Evolutionary conservation across 306 rosid species (phyloP).

Genomic region (Vigna trinervia): DNA sequence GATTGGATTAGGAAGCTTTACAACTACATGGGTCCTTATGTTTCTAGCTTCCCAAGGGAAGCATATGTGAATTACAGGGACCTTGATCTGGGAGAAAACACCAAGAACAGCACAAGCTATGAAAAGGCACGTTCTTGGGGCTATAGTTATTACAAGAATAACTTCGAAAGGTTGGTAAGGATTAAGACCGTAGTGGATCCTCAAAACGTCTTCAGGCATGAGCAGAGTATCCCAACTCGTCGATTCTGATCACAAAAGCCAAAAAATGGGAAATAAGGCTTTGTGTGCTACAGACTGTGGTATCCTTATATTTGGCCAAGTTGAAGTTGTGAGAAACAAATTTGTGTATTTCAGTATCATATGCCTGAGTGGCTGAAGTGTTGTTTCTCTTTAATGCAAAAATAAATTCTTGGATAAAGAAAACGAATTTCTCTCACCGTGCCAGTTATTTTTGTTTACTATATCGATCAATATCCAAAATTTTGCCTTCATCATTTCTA

Average conservation of each 20-base stretch:
- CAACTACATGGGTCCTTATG: constrained; percentile 55
- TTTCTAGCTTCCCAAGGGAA: constrained; percentile 49
- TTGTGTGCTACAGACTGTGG: constrained; percentile 28
- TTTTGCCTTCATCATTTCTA: background rate
- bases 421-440: background rate
- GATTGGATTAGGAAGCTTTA: constrained; percentile 59
- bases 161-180: constrained; percentile 53
- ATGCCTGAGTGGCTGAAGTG: constrained; percentile 27
- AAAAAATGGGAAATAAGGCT: constrained; percentile 34
- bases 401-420: background rate
- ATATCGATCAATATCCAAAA: background rate
- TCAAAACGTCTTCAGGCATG: constrained; percentile 58
- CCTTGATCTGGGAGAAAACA: constrained; percentile 57
- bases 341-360: constrained; percentile 10
- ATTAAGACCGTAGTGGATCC: constrained; percentile 59
- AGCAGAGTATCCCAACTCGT: constrained; percentile 59
- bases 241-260: constrained; percentile 12
- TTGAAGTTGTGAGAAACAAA: constrained; percentile 41
- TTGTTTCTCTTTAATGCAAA: constrained; percentile 8
- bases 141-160: constrained; percentile 49
- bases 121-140: constrained; percentile 54
- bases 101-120: constrained; percentile 49
- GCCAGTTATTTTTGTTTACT: background rate
- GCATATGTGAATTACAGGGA: constrained; percentile 62
- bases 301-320: constrained; percentile 26